Evolutionary conservation across 352 stramenopile species (phyloP).

Genomic region (Globisporangium perplexum): DNA sequence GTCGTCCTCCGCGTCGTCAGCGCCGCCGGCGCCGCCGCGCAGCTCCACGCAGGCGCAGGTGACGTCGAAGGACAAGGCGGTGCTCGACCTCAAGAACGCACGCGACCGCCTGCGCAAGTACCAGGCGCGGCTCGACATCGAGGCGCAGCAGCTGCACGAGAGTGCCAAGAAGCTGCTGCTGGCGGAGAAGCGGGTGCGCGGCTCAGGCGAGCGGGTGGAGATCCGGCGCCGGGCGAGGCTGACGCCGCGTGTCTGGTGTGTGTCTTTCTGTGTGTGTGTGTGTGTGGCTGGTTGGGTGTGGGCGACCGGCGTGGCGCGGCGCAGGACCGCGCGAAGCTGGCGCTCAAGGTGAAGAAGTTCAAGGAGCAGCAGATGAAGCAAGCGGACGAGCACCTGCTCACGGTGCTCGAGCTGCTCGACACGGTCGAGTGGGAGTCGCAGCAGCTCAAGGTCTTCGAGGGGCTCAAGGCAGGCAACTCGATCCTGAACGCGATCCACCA

Average conservation of each 20-base stretch:
- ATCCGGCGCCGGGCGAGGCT: too few relatives aligned
- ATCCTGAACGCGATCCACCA: conserved; percentile 87
- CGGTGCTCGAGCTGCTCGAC: conserved; percentile 83
- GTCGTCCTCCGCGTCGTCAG: neutral
- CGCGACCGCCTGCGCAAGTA: conserved; percentile 84
- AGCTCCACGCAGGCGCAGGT: conserved; percentile 46
- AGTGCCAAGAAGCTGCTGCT: conserved; percentile 74
- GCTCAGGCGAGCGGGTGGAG: neutral
- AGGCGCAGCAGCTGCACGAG: conserved; percentile 71
- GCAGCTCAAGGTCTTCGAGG: conserved; percentile 86
- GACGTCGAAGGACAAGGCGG: conserved; percentile 85
- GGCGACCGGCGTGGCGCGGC: too few relatives aligned
- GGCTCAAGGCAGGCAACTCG: conserved; percentile 83
- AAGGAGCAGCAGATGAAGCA: conserved; percentile 87
- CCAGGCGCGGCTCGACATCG: conserved; percentile 71
- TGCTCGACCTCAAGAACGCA: conserved; percentile 89
- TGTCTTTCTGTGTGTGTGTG: too few relatives aligned
- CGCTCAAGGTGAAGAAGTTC: conserved; percentile 88
- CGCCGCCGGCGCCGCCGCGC: conserved; percentile 5
- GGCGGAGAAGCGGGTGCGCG: conserved; percentile 49
- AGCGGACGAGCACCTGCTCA: conserved; percentile 80
- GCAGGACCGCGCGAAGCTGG: conserved; percentile 80
- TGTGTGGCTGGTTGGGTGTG: conserved; percentile 3
- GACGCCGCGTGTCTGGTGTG: too few relatives aligned
- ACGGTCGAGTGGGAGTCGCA: conserved; percentile 87